Percentiles rank a stretch among this genome's conserved stretches.
Conservation (phyloP, 805 yeast genomes). For the Clavispora phyllophila region DNA sequence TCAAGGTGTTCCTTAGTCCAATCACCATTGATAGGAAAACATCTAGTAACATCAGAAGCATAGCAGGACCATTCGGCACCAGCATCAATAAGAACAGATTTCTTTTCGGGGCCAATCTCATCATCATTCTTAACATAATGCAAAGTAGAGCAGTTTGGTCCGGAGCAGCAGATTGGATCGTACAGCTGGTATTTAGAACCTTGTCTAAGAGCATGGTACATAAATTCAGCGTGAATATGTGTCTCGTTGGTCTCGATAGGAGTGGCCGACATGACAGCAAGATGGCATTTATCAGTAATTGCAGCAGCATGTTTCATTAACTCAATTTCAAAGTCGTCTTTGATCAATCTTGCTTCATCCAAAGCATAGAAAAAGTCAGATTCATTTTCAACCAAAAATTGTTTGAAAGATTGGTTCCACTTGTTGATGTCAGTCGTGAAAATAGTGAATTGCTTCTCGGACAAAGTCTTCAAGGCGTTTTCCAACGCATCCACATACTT, state of each 20-base stretch:
- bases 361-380: conserved; percentile 57
- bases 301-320: conserved; percentile 75
- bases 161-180: conserved; percentile 95
- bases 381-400: conserved; percentile 40
- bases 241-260: conserved; percentile 86
- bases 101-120: conserved; percentile 47
- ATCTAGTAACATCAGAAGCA: conserved; percentile 90
- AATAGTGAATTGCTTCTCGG: conserved; percentile 22
- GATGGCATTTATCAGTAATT: conserved; percentile 83
- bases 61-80: conserved; percentile 97
- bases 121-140: conserved; percentile 83
- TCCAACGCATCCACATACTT: conserved; percentile 52
- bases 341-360: conserved; percentile 81
- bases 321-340: conserved; percentile 76
- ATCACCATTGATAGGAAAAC: conserved; percentile 86
- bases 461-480: conserved; percentile 24
- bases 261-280: conserved; percentile 87
- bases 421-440: conserved; percentile 56
- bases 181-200: conserved; percentile 87
- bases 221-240: conserved; percentile 93
- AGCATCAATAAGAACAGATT: conserved; percentile 81
- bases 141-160: conserved; percentile 83
- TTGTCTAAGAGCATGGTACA: conserved; percentile 88
- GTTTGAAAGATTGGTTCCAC: conserved; percentile 32
- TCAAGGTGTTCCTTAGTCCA: conserved; percentile 86